These are phyloP conservation scores for Juncus inflexus DNA, from an alignment of 176 grass and related monocot genomes.

Conservation along the genomic window DNA sequence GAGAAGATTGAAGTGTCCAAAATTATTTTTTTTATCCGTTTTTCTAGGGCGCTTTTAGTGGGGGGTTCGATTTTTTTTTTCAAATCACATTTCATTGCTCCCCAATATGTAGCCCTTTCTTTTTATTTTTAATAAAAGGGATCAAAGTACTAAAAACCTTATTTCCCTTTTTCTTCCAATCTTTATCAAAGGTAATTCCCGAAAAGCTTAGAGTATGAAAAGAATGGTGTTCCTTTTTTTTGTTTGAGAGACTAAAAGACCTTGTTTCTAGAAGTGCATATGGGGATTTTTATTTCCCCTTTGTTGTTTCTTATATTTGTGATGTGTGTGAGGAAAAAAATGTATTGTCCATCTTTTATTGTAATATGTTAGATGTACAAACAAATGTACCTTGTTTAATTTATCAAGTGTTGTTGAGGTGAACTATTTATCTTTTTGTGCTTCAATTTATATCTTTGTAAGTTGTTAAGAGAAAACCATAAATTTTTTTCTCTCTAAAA, in stretches of 20 bases:
- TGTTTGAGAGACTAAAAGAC: conserved; percentile 15
- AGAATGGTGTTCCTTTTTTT: conserved; percentile 27
- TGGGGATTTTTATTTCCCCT: conserved; percentile 11
- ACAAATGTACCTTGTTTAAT: conserved; percentile 26
- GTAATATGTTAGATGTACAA: conserved; percentile 17
- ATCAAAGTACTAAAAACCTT: conserved; percentile 5
- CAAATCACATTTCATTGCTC: conserved; percentile 27
- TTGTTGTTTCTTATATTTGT: neutral
- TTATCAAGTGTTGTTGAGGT: neutral
- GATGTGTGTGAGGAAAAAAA: conserved; percentile 17
- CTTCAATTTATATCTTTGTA: too few relatives aligned
- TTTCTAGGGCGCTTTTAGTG: conserved; percentile 20
- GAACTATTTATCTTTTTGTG: too few relatives aligned
- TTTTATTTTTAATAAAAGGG: conserved; percentile 14
- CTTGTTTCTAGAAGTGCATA: conserved; percentile 22
- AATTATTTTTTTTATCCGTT: neutral
- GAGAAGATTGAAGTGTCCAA: neutral
- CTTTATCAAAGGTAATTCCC: conserved; percentile 8
- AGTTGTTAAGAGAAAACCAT: too few relatives aligned
- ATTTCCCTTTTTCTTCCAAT: conserved; percentile 23
- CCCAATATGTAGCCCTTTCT: conserved; percentile 26
- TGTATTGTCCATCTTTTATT: neutral
- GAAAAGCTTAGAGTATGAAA: conserved; percentile 27
- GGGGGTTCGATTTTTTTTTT: conserved; percentile 34
- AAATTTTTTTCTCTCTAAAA: too few relatives aligned